A percentile compares a stretch with the other conserved stretches of the same genome.
Conservation (phyloP, 1,284 basidiomycete species). For the Irpex sp. region DNA sequence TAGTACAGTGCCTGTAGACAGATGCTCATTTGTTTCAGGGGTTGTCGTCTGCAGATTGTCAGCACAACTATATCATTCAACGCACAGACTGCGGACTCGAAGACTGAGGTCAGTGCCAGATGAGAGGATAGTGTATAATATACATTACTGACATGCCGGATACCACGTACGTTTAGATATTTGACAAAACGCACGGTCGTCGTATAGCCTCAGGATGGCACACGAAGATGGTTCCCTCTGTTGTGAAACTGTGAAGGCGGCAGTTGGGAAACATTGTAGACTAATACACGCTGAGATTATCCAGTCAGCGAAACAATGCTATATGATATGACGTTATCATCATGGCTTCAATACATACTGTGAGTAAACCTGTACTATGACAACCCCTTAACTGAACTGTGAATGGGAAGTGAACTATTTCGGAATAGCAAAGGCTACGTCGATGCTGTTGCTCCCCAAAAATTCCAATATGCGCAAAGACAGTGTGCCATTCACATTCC, state of each 20-base stretch:
- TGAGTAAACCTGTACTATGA: too few relatives aligned
- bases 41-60: conserved; percentile 16
- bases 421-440: too few relatives aligned
- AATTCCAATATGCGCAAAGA: too few relatives aligned
- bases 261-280: not conserved
- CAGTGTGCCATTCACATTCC: too few relatives aligned
- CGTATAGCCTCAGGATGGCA: not conserved
- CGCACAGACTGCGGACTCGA: conserved; percentile 16
- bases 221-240: not conserved
- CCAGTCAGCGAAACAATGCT: too few relatives aligned
- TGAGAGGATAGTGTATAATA: not conserved
- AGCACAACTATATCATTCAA: conserved; percentile 20
- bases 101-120: conserved; percentile 18
- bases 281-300: not conserved
- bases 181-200: not conserved
- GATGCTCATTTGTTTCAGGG: conserved; percentile 11
- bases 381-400: too few relatives aligned
- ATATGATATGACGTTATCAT: too few relatives aligned
- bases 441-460: too few relatives aligned
- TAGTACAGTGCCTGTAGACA: not conserved
- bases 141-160: too few relatives aligned
- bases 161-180: not conserved
- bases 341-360: too few relatives aligned
- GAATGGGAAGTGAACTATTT: too few relatives aligned
- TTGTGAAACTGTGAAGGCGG: not conserved